These are phyloP conservation scores for Bruguiera hainesii DNA, from an alignment of 441 rosid genomes.

Conservation along the genomic window DNA sequence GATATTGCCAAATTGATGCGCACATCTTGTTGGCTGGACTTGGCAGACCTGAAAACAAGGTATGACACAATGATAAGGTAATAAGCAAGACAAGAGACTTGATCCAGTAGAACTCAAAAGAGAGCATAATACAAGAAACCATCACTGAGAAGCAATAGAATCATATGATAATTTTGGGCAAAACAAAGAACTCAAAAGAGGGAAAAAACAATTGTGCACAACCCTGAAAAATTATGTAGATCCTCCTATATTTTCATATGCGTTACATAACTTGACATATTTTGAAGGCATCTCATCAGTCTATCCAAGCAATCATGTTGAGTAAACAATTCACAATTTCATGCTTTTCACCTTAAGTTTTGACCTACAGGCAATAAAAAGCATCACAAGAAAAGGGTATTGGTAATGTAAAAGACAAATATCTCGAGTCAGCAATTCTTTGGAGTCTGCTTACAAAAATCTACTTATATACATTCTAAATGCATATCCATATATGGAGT, in stretches of 20 bases:
- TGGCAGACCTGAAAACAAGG: conserved; percentile 57
- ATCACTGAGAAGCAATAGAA: too few species aligned
- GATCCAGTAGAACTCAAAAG: not conserved
- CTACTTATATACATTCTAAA: not conserved
- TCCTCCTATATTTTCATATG: too few species aligned
- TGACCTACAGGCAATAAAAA: conserved; percentile 6
- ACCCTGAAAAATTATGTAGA: too few species aligned
- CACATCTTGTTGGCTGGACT: conserved; percentile 56
- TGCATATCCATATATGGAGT: too few species aligned
- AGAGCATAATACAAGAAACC: not conserved
- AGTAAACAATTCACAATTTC: not conserved
- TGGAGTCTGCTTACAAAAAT: conserved; percentile 1
- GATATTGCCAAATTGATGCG: conserved; percentile 84
- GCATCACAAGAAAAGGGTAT: conserved; percentile 3
- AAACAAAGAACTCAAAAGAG: too few species aligned
- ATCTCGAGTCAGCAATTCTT: conserved; percentile 3
- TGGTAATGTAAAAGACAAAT: not conserved
- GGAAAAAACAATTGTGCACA: too few species aligned
- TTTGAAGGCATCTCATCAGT: not conserved
- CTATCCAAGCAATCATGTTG: not conserved
- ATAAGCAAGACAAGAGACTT: not conserved
- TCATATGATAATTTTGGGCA: too few species aligned
- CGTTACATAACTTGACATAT: not conserved
- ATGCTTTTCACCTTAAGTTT: conserved; percentile 5
- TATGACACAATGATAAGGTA: conserved; percentile 16